Conservation (phyloP, 306 rosid genomes). For the Psophocarpus tetragonolobus region DNA sequence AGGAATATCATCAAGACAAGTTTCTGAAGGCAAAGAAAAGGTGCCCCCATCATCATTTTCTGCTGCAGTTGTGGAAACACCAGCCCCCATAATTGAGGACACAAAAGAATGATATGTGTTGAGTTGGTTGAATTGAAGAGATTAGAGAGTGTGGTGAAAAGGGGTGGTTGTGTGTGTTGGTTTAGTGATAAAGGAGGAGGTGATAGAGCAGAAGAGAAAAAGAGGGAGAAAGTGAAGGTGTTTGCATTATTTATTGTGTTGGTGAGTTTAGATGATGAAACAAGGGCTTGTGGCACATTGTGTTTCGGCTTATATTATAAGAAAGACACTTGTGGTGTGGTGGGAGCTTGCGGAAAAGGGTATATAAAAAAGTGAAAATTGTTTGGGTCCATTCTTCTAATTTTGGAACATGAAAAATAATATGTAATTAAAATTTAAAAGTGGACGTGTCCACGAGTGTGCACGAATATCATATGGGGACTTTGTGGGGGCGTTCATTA, state of each 20-base stretch:
- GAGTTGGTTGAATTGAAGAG: neutral
- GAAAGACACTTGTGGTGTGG: constrained; percentile 33
- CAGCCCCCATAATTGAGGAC: constrained; percentile 56
- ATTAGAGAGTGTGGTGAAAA: neutral
- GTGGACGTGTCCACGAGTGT: constrained; percentile 47
- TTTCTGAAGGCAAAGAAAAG: constrained; percentile 9
- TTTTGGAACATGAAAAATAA: constrained; percentile 1
- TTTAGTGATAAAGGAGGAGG: constrained; percentile 45
- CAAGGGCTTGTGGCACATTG: neutral
- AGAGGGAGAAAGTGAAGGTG: constrained; percentile 26
- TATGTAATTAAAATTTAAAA: constrained; percentile 22
- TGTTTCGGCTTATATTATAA: constrained; percentile 29
- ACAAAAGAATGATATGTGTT: neutral
- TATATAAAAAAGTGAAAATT: constrained; percentile 18
- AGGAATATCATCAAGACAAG: constrained; percentile 64
- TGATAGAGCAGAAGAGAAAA: constrained; percentile 11
- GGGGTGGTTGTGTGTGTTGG: constrained; percentile 1
- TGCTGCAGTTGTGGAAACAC: constrained; percentile 39
- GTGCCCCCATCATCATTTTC: neutral
- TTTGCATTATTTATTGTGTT: constrained; percentile 25
- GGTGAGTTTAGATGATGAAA: constrained; percentile 15
- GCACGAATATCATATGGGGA: constrained; percentile 29
- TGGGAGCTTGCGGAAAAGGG: constrained; percentile 19
- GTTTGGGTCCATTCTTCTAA: neutral
- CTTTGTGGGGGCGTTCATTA: neutral